Conservation (phyloP, 2,329 filamentous ascomycete genomes). For the Stagonosporopsis rhizophila region DNA sequence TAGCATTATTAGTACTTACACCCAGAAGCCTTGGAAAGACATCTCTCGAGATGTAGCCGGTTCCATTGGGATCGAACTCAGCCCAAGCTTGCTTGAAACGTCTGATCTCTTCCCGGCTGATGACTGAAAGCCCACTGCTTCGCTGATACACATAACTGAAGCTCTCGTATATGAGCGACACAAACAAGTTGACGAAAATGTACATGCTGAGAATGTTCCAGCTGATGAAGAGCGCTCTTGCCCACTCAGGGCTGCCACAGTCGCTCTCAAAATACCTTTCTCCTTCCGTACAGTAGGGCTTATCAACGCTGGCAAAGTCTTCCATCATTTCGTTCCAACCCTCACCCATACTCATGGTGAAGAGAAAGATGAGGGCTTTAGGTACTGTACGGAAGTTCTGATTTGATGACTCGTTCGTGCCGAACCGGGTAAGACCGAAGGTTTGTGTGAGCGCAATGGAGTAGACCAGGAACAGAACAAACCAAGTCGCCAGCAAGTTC, state of each 20-base stretch:
- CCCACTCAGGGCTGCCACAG: constrained; percentile 90
- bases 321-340: constrained; percentile 98
- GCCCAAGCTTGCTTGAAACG: constrained; percentile 99
- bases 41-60: constrained; percentile 89
- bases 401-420: constrained; percentile 73
- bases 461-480: constrained; percentile 94
- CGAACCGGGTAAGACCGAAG: constrained; percentile 93
- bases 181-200: constrained; percentile 97
- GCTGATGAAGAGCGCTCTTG: constrained; percentile 84
- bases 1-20: constrained; percentile 53
- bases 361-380: constrained; percentile 90
- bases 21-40: constrained; percentile 87
- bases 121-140: constrained; percentile 87
- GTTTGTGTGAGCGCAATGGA: constrained; percentile 96
- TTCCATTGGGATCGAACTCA: constrained; percentile 88
- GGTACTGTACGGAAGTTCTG: constrained; percentile 94
- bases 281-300: constrained; percentile 79
- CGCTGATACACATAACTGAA: constrained; percentile 99
- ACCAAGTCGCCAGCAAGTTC: constrained; percentile 94
- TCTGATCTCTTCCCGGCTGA: constrained; percentile 92
- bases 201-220: constrained; percentile 99
- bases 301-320: constrained; percentile 82
- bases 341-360: constrained; percentile 91
- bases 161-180: constrained; percentile 98
- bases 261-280: constrained; percentile 83